These are phyloP conservation scores for Gnaphalium uliginosum DNA, from an alignment of 129 eudicot genomes.

Conservation along the genomic window DNA sequence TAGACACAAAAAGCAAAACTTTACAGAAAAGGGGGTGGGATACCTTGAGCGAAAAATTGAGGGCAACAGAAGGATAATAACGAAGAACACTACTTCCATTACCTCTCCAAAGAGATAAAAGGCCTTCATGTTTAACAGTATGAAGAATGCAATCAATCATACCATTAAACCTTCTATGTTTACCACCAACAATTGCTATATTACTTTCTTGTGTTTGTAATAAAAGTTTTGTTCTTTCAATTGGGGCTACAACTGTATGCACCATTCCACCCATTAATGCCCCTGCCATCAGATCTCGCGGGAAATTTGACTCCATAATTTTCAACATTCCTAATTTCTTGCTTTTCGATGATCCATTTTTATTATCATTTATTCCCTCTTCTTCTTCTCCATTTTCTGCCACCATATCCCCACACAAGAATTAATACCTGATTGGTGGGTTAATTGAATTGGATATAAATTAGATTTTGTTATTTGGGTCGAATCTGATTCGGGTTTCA, in stretches of 20 bases:
- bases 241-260: conserved; percentile 94
- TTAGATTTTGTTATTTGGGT: background rate
- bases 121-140: conserved; percentile 76
- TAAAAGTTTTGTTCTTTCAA: conserved; percentile 86
- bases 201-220: conserved; percentile 96
- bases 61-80: conserved; percentile 96
- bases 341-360: background rate
- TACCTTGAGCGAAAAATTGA: conserved; percentile 98
- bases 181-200: conserved; percentile 68
- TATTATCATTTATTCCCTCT: background rate
- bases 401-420: conserved; percentile 32
- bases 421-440: background rate
- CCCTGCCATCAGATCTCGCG: conserved; percentile 86
- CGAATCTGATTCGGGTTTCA: background rate
- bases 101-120: conserved; percentile 93
- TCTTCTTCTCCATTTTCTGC: conserved; percentile 54
- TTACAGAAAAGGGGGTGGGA: background rate
- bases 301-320: conserved; percentile 57
- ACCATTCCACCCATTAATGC: conserved; percentile 92
- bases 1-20: background rate
- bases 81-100: conserved; percentile 98
- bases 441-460: background rate
- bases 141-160: conserved; percentile 84
- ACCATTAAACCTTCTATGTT: conserved; percentile 80
- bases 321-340: conserved; percentile 17